Conservation (phyloP, 2,329 filamentous ascomycete species). For the Chalaropsis thielavioides region DNA sequence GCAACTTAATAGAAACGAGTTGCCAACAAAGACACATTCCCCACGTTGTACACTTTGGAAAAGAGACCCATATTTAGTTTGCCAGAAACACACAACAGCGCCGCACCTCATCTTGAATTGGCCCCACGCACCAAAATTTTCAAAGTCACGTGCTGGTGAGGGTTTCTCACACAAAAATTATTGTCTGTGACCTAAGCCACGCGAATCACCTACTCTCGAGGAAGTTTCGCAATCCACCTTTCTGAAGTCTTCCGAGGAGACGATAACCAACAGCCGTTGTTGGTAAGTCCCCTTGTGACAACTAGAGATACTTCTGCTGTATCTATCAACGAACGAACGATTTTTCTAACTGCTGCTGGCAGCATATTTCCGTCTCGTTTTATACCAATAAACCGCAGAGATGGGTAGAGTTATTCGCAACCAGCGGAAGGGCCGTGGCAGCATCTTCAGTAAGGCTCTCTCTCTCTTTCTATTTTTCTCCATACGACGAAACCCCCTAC, state of each 20-base stretch:
- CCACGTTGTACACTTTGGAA: background rate
- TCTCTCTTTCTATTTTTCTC: constrained; percentile 17
- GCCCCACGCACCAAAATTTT: constrained; percentile 12
- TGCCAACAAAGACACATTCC: background rate
- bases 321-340: background rate
- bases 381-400: constrained; percentile 20
- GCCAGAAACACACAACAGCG: background rate
- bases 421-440: constrained; percentile 47
- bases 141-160: constrained; percentile 16
- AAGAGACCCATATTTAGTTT: constrained; percentile 2
- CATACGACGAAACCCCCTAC: constrained; percentile 16
- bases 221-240: constrained; percentile 18
- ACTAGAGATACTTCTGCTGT: constrained; percentile 7
- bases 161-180: constrained; percentile 19
- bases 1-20: background rate
- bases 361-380: constrained; percentile 18
- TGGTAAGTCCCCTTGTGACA: constrained; percentile 16
- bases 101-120: background rate
- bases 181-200: constrained; percentile 16
- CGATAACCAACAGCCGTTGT: constrained; percentile 18
- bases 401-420: constrained; percentile 52
- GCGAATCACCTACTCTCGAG: constrained; percentile 18
- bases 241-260: constrained; percentile 18
- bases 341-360: constrained; percentile 19
- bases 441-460: constrained; percentile 39